Base-by-base conservation (phyloP, 148 eudicot genomes). In the Chenopodium formosanum region DNA sequence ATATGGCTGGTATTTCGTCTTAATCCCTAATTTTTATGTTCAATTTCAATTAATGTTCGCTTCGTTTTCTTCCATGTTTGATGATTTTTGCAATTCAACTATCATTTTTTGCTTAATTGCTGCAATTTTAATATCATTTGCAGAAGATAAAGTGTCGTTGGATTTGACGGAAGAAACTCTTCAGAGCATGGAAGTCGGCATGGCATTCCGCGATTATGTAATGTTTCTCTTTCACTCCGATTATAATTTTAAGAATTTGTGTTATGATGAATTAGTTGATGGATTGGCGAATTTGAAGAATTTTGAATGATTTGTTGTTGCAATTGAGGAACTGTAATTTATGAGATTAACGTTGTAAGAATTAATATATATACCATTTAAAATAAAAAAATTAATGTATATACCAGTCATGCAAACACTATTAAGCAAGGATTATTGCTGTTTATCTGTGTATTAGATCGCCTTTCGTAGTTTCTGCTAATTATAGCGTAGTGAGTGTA, bases 181-280 rank as follows among this genome's bases (percentile, higher is more conserved):
- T 25, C 97, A 92, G 75, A 92, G 99, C 88, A 97, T 97, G 99
- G 99, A 97, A 91, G 99, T 97, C 69, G 98, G 98, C 85, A 89
- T 94, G 95, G 93, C 95, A 12, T 97, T 97, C 83, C 98, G 98
- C 73, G 99, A 97, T 86, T 97, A 97, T 80, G 99, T 94, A 82
- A 80, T 50, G 46, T 50, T 67, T 8, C 7, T 14, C 20, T 47
- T 16, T 73, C 77, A 70, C 27, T 75, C 32, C 67, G 46, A 16
- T 68, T 5, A 72, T 8, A 8, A 9, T 71, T 40, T 47, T 17
- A 14, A 9, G 7, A 29, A 44, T 1, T 72, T 40, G 56, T 72
- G 14, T 58, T 56, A 44, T 13, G 32, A 17, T 46, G 6, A 62
- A 3, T 73, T 20, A 13, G 27, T 2, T 1, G 44, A 67, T 3